These are phyloP conservation scores for Wickerhamiella vanderwaltii DNA, from an alignment of 805 yeast species.

Conservation along the genomic window DNA sequence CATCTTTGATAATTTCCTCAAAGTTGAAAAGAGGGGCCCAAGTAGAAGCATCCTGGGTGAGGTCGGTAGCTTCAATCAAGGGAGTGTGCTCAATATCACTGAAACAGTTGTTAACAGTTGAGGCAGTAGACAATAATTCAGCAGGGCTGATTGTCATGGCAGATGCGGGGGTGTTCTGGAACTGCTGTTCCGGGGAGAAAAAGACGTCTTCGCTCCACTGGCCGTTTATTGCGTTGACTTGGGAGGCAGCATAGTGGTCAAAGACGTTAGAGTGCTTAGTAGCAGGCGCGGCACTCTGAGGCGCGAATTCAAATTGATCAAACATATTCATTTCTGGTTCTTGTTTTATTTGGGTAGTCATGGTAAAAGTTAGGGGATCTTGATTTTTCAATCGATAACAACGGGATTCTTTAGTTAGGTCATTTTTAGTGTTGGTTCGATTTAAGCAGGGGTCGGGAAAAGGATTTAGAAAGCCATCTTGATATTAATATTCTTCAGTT, in stretches of 20 bases:
- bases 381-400: background rate
- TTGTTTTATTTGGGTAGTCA: background rate
- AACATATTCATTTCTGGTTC: conserved; percentile 1
- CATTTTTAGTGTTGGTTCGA: conserved; percentile 1
- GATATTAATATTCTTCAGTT: background rate
- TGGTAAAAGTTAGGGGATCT: background rate
- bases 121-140: conserved; percentile 15
- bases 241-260: conserved; percentile 26
- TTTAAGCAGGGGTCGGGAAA: conserved; percentile 6
- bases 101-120: conserved; percentile 16
- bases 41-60: conserved; percentile 19
- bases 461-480: conserved; percentile 11
- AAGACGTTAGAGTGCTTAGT: conserved; percentile 25
- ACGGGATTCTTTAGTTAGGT: conserved; percentile 5
- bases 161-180: conserved; percentile 9
- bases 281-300: conserved; percentile 11
- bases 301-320: conserved; percentile 11
- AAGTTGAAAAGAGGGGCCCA: conserved; percentile 28
- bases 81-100: conserved; percentile 22
- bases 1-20: conserved; percentile 17
- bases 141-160: conserved; percentile 19
- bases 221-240: conserved; percentile 15
- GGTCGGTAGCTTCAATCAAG: conserved; percentile 24
- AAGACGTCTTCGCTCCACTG: conserved; percentile 9
- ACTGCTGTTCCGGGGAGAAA: conserved; percentile 9